Evolutionary conservation across 2,329 filamentous ascomycete genomes (phyloP), one percentile per base, ranked within the genome.

Genomic region (Monilinia fructicola): DNA sequence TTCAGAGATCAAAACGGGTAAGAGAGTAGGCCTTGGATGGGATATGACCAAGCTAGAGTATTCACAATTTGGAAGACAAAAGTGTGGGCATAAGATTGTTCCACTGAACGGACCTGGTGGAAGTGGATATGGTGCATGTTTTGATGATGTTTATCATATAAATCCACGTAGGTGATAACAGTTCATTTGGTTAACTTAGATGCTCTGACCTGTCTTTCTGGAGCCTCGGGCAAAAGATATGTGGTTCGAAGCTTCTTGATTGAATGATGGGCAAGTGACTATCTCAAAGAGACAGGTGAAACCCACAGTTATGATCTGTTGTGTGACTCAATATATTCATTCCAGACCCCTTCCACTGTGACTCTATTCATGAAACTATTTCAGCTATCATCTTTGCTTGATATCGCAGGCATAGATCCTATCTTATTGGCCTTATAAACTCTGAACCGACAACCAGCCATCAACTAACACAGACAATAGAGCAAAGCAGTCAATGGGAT

Each of bases 11-110:
- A 78, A 77, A 50, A 82, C 80, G 0, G 85, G 85, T 16, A 77
- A 77, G 26, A 78, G 83, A 42, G 79, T 85, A 31, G 81, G 81
- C 12, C 77, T 87, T 50, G 80, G 80, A 35, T 87, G 84, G 84
- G 81, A 84, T 31, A 73, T 87, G 68, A 81, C 79, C 26, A 86
- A 86, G 71, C 76, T 86, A 3, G 83, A 86, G 67, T 80, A 82
- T 69, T 82, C 84, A 1, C 82, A 83, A 68, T 82, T 86, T 69
- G 80, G 81, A 54, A 79, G 85, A 2, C 80, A 81, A 44, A 80
- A 81, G 11, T 82, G 81, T 61, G 75, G 81, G 42, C 84, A 85
- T 69, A 79, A 79, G 65, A 82, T 86, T 65, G 77, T 83, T 0
- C 78, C 81, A 14, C 67, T 84, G 21, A 75, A 85, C 11, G 78